Evolutionary conservation across 2,329 filamentous ascomycete genomes (phyloP), one percentile per base, ranked within the genome.

Genomic region (Stachybotrys echinatus): DNA sequence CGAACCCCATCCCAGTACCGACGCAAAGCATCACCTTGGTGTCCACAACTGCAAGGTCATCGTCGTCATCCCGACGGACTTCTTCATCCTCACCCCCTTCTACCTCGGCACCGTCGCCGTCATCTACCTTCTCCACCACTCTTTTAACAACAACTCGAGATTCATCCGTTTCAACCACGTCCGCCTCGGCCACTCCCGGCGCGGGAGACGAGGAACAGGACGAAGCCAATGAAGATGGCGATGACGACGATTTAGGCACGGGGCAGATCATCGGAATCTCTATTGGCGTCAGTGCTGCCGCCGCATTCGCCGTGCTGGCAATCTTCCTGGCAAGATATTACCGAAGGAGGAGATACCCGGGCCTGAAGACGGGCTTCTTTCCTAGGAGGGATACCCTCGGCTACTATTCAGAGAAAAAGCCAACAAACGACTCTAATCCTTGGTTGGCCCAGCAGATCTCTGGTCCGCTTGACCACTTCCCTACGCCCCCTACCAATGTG

Each of bases 201-300:
- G 50, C 51, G 12, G 46, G 17, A 12, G 23, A 31, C 31, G 39
- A 42, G 23, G 48, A 49, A 17, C 55, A 49, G 6, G 54, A 55
- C 12, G 55, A 52, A 19, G 51, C 52, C n/a, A 48, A 49, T 14
- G 22, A 43, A 19, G 43, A 44, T 6, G 21, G 42, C 8, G 8
- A 12, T 12, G 21, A 45, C 14, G 42, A 27, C n/a, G 50, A 48
- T 23, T 62, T 71, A 14, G 67, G 54, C 23, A 69, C 67, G 6
- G 66, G 65, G 4, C 77, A 83, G 53, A 73, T 85, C 44, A 75
- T 74, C 18, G 84, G 83, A 6, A 82, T 87, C 51, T 70, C 75
- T 1, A 69, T 83, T 4, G 84, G 80, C 6, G 69, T 74, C 12
- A 71, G 74, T 5, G 77, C 75, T 5, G 74, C 74, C 2, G 66